Evolutionary conservation across 1,284 basidiomycete species (phyloP).

Genomic region (Salmacisia buchloeana): DNA sequence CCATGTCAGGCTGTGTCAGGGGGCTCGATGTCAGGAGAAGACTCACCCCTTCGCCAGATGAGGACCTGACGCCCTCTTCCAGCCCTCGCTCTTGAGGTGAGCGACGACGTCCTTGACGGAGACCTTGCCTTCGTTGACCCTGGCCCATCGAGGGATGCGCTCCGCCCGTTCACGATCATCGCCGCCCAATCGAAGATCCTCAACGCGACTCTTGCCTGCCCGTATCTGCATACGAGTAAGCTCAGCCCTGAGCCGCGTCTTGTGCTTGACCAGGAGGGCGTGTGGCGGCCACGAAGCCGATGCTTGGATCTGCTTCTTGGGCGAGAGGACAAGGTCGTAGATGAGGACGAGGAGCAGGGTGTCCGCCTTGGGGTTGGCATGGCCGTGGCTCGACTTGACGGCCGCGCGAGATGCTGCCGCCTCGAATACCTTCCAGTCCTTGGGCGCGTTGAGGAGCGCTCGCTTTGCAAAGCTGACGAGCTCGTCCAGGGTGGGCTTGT

Average conservation of each 20-base stretch:
- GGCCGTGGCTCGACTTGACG: neutral
- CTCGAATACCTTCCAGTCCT: neutral
- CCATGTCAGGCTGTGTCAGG: constrained; percentile 53
- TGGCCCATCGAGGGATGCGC: constrained; percentile 42
- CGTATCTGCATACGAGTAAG: constrained; percentile 73
- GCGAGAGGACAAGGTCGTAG: constrained; percentile 40
- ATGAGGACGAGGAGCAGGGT: constrained; percentile 38
- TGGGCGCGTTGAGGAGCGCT: neutral
- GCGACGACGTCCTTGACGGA: constrained; percentile 55
- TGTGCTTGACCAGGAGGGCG: constrained; percentile 60
- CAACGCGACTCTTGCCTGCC: constrained; percentile 22
- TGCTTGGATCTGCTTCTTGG: constrained; percentile 35
- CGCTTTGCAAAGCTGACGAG: constrained; percentile 8
- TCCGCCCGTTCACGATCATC: constrained; percentile 19
- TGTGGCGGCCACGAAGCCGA: constrained; percentile 40
- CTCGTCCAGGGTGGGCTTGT: constrained; percentile 20
- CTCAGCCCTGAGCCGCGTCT: constrained; percentile 78
- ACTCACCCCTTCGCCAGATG: constrained; percentile 21
- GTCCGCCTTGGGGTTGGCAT: constrained; percentile 5
- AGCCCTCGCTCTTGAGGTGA: constrained; percentile 57
- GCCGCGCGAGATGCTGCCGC: neutral
- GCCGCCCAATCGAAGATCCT: constrained; percentile 37
- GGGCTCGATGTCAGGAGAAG: constrained; percentile 19
- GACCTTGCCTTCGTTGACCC: constrained; percentile 32
- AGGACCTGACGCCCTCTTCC: constrained; percentile 19